Evolutionary conservation across 768 basidiomycete species (phyloP), one percentile per base, ranked within the genome.

Genomic region (Naganishia vishniacii): DNA sequence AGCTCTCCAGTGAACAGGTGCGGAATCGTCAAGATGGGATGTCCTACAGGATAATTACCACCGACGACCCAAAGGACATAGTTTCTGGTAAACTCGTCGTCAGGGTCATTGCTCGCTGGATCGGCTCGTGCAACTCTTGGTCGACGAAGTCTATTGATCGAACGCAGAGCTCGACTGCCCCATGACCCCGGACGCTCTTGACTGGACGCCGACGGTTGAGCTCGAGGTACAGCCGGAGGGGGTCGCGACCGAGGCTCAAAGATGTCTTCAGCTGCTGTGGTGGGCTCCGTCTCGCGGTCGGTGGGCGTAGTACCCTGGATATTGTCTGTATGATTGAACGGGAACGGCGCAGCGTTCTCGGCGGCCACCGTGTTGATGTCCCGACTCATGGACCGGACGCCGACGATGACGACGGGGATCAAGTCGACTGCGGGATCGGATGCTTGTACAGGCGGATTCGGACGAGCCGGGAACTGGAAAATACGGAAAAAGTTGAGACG

Each of bases 41-140:
- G 91, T 70, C 89, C 85, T 15, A 88, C 86, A 0, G 91, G 89
- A 73, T 94, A 95, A 72, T 91, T 90, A n/a, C 91, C 91, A 15
- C 78, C 78, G 37, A 77, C 88, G 66, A 93, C 90, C 78, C 90
- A 92, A 62, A 93, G 91, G 76, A 91, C 80, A 78, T 91, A 91
- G 44, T 66, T 66, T 11, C 46, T 40, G 29, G 62, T 63, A 6
- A 20, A 25, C 9, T 25, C 13, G 13, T 41, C 26, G 31, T 40
- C 53, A 2, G 32, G 20, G 3, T 40, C 23, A 23, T 23, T 37
- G 15, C 4, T 34, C n/a, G 9, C 31, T 4, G 28, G 20, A 25
- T 23, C 40, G 23, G 32, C n/a, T 1, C 32, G 9, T 1, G 37
- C 48, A 46, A 42, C 49, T 28, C 62, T 48, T 16, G 37, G 28